phyloP scores from a whole-genome alignment of 2,329 filamentous ascomycete species.

The Colletotrichum liriopes region DNA sequence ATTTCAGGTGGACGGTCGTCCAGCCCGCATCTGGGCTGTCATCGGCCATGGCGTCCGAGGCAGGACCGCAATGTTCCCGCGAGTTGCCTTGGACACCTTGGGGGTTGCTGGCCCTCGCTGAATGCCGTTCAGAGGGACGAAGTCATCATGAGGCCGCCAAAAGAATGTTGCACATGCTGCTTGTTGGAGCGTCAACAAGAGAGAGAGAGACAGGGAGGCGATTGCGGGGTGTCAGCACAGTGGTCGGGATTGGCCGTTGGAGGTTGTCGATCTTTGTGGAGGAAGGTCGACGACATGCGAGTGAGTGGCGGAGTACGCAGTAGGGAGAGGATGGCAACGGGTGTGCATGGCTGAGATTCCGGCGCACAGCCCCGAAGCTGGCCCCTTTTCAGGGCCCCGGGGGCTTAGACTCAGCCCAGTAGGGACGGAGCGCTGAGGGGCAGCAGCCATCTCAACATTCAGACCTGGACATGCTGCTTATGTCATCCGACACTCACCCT shows the following conservation, averaged over 20 bases:
- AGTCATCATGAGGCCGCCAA: neutral
- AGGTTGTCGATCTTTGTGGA: conserved; percentile 5
- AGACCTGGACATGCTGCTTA: neutral
- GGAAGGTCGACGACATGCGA: neutral
- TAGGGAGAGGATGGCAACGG: neutral
- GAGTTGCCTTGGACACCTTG: neutral
- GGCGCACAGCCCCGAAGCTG: conserved; percentile 1
- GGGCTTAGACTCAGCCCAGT: neutral
- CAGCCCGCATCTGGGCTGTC: conserved; percentile 47
- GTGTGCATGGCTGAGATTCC: neutral
- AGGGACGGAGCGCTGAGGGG: neutral
- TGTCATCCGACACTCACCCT: neutral
- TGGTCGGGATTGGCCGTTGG: too few species aligned
- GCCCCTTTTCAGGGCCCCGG: neutral
- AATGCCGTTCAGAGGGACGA: neutral
- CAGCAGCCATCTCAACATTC: neutral
- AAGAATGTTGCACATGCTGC: neutral
- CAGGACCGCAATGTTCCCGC: neutral
- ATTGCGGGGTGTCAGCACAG: neutral
- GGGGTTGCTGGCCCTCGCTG: neutral
- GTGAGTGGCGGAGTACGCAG: too few species aligned
- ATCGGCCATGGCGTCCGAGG: conserved; percentile 45
- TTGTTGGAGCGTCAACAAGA: neutral
- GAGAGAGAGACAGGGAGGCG: neutral
- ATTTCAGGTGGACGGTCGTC: conserved; percentile 47